These are phyloP conservation scores for Nannizzia gypsea DNA, from an alignment of 2,329 filamentous ascomycete genomes.

Conservation along the genomic window DNA sequence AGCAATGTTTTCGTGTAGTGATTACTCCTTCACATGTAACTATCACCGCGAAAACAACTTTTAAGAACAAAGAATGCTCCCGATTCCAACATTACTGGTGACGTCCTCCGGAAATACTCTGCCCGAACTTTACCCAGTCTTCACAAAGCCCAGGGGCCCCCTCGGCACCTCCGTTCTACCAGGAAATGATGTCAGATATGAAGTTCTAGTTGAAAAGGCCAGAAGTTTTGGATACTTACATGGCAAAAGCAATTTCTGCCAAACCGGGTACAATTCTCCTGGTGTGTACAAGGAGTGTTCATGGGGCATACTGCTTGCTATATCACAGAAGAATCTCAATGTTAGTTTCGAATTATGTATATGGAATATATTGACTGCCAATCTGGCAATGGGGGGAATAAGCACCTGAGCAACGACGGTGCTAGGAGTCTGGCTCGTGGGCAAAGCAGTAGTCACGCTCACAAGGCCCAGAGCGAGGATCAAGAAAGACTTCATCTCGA, in stretches of 20 bases:
- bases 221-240: not conserved
- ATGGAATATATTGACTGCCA: not conserved
- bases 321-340: not conserved
- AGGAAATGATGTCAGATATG: not conserved
- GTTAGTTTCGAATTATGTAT: not conserved
- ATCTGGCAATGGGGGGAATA: too few species aligned
- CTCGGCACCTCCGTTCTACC: not conserved
- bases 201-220: not conserved
- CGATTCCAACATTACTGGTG: not conserved
- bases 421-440: not conserved
- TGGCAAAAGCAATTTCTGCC: not conserved
- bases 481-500: not conserved
- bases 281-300: not conserved
- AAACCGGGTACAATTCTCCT: not conserved
- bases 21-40: too few species aligned
- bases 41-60: too few species aligned
- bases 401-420: not conserved
- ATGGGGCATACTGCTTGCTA: not conserved
- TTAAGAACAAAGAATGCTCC: not conserved
- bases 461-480: not conserved
- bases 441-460: not conserved
- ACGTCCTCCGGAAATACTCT: not conserved
- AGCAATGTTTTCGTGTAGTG: too few species aligned
- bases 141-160: not conserved
- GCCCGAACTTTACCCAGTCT: not conserved